Conservation (phyloP, 371 early-diverging fungal species). For the Apophysomyces elegans region DNA sequence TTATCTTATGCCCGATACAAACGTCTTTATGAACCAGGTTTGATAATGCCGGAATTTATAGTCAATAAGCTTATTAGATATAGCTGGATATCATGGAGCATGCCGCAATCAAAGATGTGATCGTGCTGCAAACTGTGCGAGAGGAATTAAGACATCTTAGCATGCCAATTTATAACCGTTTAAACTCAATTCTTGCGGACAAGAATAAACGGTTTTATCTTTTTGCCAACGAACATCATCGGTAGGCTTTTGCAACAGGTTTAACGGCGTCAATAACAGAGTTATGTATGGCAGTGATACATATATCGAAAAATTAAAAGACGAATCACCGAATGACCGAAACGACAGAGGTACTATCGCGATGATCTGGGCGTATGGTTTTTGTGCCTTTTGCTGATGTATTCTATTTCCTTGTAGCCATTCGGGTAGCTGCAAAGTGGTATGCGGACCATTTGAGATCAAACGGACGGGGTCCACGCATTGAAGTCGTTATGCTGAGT, state of each 20-base stretch:
- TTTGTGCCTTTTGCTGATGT: background rate
- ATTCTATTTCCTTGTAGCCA: conserved; percentile 56
- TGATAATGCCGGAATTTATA: background rate
- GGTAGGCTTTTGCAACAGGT: conserved; percentile 34
- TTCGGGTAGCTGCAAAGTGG: conserved; percentile 87
- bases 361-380: background rate
- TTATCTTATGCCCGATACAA: conserved; percentile 93
- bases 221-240: conserved; percentile 94
- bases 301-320: conserved; percentile 78
- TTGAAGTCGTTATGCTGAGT: conserved; percentile 77
- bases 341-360: conserved; percentile 81
- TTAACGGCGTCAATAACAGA: background rate
- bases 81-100: conserved; percentile 95
- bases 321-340: conserved; percentile 91
- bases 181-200: conserved; percentile 74
- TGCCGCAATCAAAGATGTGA: conserved; percentile 82
- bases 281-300: conserved; percentile 64
- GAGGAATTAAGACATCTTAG: conserved; percentile 88
- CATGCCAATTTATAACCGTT: conserved; percentile 77
- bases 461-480: conserved; percentile 20
- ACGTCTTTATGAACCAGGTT: conserved; percentile 93
- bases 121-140: conserved; percentile 92
- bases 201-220: conserved; percentile 78
- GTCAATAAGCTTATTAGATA: background rate
- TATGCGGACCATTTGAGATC: conserved; percentile 73